Evolutionary conservation across 495 filamentous ascomycete species (phyloP).

Genomic region (Lepraria neglecta): DNA sequence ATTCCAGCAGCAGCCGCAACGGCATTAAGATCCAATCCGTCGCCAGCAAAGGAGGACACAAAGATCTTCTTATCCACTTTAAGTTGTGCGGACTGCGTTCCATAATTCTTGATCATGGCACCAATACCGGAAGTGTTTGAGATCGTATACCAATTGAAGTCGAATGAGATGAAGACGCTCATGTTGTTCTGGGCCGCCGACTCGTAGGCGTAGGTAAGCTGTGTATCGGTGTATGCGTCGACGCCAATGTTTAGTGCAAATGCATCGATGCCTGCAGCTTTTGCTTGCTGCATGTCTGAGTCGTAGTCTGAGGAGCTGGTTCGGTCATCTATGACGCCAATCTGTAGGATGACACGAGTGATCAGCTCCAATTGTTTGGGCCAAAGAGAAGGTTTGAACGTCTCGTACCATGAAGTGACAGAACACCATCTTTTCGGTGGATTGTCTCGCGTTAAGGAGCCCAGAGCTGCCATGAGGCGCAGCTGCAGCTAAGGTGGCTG

Average conservation of each 20-base stretch:
- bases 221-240: constrained; percentile 44
- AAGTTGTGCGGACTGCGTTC: constrained; percentile 26
- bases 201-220: constrained; percentile 51
- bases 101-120: constrained; percentile 52
- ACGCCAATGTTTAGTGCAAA: constrained; percentile 66
- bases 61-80: constrained; percentile 46
- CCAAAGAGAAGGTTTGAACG: not conserved
- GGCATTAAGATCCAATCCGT: constrained; percentile 43
- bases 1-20: constrained; percentile 37
- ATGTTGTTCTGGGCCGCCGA: constrained; percentile 55
- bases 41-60: constrained; percentile 57
- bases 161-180: constrained; percentile 64
- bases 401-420: constrained; percentile 53
- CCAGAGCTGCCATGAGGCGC: constrained; percentile 12
- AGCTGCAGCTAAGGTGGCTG: not conserved
- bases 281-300: constrained; percentile 54
- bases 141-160: constrained; percentile 51
- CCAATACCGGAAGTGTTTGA: constrained; percentile 43
- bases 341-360: not conserved
- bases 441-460: constrained; percentile 17
- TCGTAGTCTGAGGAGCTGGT: constrained; percentile 43
- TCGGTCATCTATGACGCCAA: constrained; percentile 18
- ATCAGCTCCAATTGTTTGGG: not conserved
- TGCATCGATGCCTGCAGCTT: constrained; percentile 60
- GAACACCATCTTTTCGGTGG: constrained; percentile 45